phyloP scores from a whole-genome alignment of 352 stramenopile genomes.

The Blastocystis sp. region DNA sequence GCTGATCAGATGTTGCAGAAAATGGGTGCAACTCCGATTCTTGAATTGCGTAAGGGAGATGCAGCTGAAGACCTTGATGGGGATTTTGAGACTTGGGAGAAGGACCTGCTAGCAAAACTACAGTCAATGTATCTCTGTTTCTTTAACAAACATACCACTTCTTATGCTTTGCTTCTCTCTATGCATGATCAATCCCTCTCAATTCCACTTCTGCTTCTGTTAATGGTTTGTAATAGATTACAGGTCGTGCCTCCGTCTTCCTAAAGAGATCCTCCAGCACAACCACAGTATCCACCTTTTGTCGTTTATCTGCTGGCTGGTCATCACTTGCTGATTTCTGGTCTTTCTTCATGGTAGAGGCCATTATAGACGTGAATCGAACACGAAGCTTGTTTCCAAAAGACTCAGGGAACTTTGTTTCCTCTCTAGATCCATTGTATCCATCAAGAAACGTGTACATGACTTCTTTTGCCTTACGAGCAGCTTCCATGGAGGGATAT shows the following conservation, averaged over 20 bases:
- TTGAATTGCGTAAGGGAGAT: constrained; percentile 53
- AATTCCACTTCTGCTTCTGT: not conserved
- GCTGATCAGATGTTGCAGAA: constrained; percentile 54
- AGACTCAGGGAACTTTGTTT: not conserved
- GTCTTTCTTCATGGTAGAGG: not conserved
- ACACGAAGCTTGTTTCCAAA: constrained; percentile 39
- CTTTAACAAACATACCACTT: constrained; percentile 21
- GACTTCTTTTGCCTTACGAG: not conserved
- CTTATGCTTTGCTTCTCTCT: constrained; percentile 20
- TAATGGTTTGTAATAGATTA: constrained; percentile 51
- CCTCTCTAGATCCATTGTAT: not conserved
- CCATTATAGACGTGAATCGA: not conserved
- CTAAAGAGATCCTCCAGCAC: constrained; percentile 9
- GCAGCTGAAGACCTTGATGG: constrained; percentile 52
- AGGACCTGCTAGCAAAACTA: not conserved
- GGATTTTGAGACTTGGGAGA: constrained; percentile 36
- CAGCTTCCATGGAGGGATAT: constrained; percentile 25
- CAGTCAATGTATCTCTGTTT: not conserved
- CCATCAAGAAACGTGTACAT: not conserved
- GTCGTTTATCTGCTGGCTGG: not conserved
- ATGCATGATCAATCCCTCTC: not conserved
- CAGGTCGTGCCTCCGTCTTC: constrained; percentile 19
- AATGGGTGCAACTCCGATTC: constrained; percentile 42
- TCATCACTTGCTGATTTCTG: not conserved
- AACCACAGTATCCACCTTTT: not conserved